Base-by-base conservation (phyloP, 768 basidiomycete species). In the Agrocybe praecox region DNA sequence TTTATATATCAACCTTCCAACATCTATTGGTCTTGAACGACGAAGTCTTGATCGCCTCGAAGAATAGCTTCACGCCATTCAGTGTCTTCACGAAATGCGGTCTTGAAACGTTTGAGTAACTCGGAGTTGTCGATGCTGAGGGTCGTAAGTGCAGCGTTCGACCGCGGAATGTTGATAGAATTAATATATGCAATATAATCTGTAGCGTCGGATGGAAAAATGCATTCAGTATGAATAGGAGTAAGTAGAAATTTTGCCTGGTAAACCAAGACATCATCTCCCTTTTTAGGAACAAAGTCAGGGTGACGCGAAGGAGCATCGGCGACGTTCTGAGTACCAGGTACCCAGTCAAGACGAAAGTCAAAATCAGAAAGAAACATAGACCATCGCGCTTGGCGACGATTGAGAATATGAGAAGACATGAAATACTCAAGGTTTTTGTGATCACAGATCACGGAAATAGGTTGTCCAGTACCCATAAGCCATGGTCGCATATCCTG, bases 381-480 rank as follows among this genome's bases (percentile, higher is more conserved):
- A 1, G 76, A 61, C 83, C 82, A 84, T 17, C 72, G 64, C 0
- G 74, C 79, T 65, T 84, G 84, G 0, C 74, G 66, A 24, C 70
- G 67, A 57, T 73, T 82, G 1, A 84, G 72, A 7, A 76, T 58
- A 12, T 70, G 67, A 22, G 74, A 62, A 7, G 68, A 60, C 55
- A 69, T 71, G 61, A 82, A 83, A 57, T 81, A 82, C 29, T 69
- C 64, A 7, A 82, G 74, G 46, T 82, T 80, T 50, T 75, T 69
- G 58, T 77, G 73, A 56, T 78, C 65, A 1, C 53, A 72, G 44
- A 65, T 57, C 40, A 62, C 65, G 8, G 63, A 53, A 45, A 76
- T 64, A 0, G 64, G 57, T 14, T 55, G 57, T 11, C 56, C 47
- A 9, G 71, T 65, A 9, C 75, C 67, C 10, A 72, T 60, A 23